These are phyloP conservation scores for Lachancea sp. DNA, from an alignment of 805 yeast species.

Conservation along the genomic window DNA sequence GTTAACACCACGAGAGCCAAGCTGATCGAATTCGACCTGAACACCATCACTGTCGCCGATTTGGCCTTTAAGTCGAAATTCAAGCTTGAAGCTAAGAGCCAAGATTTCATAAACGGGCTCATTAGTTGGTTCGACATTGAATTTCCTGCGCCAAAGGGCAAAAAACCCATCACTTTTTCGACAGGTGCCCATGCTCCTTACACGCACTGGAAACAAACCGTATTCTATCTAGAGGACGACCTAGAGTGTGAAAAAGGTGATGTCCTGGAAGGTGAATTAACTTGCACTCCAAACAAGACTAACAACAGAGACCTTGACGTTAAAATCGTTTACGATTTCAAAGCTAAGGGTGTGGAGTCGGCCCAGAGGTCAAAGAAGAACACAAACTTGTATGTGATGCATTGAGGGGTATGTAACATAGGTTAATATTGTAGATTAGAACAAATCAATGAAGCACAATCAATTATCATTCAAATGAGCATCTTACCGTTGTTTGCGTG, in stretches of 20 bases:
- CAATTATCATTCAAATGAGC: too few relatives aligned
- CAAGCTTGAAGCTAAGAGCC: conserved; percentile 63
- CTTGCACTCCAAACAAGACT: conserved; percentile 64
- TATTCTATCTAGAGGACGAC: conserved; percentile 81
- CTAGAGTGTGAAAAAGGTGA: conserved; percentile 75
- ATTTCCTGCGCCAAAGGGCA: conserved; percentile 55
- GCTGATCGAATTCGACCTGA: conserved; percentile 78
- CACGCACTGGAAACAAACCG: conserved; percentile 99
- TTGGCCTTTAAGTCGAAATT: conserved; percentile 72
- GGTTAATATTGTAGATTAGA: conserved; percentile 4
- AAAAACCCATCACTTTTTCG: conserved; percentile 63
- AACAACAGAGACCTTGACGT: conserved; percentile 92
- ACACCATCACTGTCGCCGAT: conserved; percentile 78
- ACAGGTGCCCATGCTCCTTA: conserved; percentile 93
- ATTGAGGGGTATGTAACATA: conserved; percentile 33
- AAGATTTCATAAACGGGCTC: conserved; percentile 80
- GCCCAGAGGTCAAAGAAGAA: conserved; percentile 53
- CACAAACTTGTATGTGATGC: conserved; percentile 63
- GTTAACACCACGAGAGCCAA: conserved; percentile 68
- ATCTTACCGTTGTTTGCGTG: too few relatives aligned
- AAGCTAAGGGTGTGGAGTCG: conserved; percentile 37
- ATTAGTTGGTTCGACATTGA: conserved; percentile 93
- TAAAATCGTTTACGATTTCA: conserved; percentile 51
- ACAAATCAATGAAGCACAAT: neutral
- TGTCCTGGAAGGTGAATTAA: conserved; percentile 58